Base-by-base conservation (phyloP, 495 filamentous ascomycete species). In the Penicillium malachiteum region DNA sequence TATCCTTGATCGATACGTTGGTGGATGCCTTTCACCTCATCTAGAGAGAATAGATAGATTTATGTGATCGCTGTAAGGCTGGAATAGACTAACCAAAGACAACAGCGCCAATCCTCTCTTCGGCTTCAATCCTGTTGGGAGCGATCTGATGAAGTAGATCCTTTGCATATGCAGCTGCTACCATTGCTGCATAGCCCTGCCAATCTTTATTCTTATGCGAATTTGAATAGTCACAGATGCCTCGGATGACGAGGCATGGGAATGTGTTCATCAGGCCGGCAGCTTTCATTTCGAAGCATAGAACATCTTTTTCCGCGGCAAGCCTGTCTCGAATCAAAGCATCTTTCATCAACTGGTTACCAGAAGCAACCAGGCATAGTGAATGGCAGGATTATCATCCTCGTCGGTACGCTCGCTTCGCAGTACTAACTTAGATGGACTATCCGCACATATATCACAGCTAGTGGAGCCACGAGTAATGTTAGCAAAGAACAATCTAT, bases 181-280 rank as follows among this genome's bases (percentile, higher is more conserved):
- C 56, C 26, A 56, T 52, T 2, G 69, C 69, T 41, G 69, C 69
- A 54, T 71, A 73, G 26, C 38, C 55, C 54, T 72, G 71, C 71
- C 69, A 74, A 30, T 51, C 33, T 37, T 72, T 62, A 35, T 72
- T 72, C 56, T 74, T 71, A 48, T 72, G 69, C 7, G 65, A 65
- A 48, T 74, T 68, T 6, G 65, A 50, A 57, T 74, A 74, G 51
- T 74, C 69, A 48, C 69, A 65, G 35, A 74, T 68, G 9, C 71
- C 71, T 41, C 67, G 55, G 21, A 74, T 65, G 12, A 72, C 62
- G 2, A 72, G 56, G 47, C 65, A 72, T 45, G 57, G 66, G 44
- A 72, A 65, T 35, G 10, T 72, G 62, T 55, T 62, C 39, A 42
- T n/a, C 39, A 42, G 39, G 7, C 39, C 39, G 13, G 43, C 61